phyloP scores from a whole-genome alignment of 2,329 filamentous ascomycete genomes.

The Ceratocystis lukuohia region DNA sequence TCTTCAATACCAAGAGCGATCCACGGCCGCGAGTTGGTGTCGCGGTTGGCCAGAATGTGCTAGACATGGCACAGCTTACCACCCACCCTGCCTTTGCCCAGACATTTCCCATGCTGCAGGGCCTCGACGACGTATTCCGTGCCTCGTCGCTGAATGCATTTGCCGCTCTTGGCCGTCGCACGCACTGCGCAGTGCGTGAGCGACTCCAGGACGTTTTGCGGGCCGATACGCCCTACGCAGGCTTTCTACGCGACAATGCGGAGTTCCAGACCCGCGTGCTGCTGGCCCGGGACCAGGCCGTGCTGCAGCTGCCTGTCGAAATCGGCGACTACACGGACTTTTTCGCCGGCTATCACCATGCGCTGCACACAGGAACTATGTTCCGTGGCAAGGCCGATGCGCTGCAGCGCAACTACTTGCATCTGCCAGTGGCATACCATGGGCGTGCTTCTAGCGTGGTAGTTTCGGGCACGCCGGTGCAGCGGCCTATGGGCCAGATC shows the following conservation, averaged over 20 bases:
- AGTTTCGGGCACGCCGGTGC: conserved; percentile 53
- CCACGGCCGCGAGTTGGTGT: conserved; percentile 47
- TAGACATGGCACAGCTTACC: conserved; percentile 39
- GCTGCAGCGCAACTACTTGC: conserved; percentile 59
- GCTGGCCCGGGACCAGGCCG: neutral
- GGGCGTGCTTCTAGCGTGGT: conserved; percentile 58
- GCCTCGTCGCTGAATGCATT: conserved; percentile 54
- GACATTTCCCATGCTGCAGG: conserved; percentile 12
- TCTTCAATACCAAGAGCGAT: conserved; percentile 48
- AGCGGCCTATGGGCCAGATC: conserved; percentile 55
- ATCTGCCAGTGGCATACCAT: conserved; percentile 62
- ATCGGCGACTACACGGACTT: conserved; percentile 70
- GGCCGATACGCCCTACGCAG: conserved; percentile 33
- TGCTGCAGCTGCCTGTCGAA: conserved; percentile 48
- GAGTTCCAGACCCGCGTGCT: neutral
- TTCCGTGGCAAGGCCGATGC: conserved; percentile 58
- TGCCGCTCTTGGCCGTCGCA: conserved; percentile 50
- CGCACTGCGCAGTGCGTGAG: conserved; percentile 51
- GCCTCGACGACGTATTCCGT: conserved; percentile 20
- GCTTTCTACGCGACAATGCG: conserved; percentile 11
- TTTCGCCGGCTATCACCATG: conserved; percentile 61
- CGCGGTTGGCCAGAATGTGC: conserved; percentile 52
- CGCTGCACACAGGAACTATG: conserved; percentile 47
- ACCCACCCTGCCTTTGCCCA: conserved; percentile 18
- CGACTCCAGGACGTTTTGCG: conserved; percentile 46